Evolutionary conservation across 768 basidiomycete genomes (phyloP), one percentile per base, ranked within the genome.

Genomic region (Mrakia blollopis): DNA sequence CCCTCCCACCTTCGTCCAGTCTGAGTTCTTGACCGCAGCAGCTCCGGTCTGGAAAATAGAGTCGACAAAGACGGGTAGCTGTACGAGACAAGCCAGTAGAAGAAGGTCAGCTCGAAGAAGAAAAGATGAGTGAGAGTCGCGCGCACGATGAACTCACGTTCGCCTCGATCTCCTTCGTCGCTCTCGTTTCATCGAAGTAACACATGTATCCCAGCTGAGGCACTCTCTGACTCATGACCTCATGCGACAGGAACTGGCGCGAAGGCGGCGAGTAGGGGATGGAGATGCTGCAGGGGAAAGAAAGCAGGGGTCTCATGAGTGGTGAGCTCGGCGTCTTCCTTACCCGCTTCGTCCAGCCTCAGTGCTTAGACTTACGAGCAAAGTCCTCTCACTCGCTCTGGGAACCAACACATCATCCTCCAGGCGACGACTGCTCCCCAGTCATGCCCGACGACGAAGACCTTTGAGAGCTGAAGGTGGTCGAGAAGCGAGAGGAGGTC

Each of bases 401-500:
- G 91, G 81, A 91, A 83, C 89, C 90, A 92, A 32, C 91, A 85
- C 16, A 90, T 89, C 80, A 93, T 89, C 30, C 91, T 86, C 61
- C 86, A 87, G 2, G 86, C 90, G 18, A 85, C 87, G 78, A 85
- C 87, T 3, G 90, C 85, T 8, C 92, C 92, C 92, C 92, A 93
- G 80, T 93, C 92, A 80, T 93, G 92, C 0, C 91, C 92, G 76
- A 92, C 85, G 75, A 92, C 83, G 16, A 91, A 86, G 5, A 79
- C 79, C 35, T 67, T 71, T 9, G 50, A 37, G 39, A 80, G 65
- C 4, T 35, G 39, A 39, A 68, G 65, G 44, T 68, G 37, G 65
- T 68, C 37, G 21, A 68, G 65, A 3, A 68, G 39, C 16, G 65
- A 35, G 37, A 35, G 18, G 37, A 68, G 65, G 39, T 68, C 65